A percentile compares a stretch with the other conserved stretches of the same genome.
Conservation (phyloP, 2,329 filamentous ascomycete genomes). For the Colletotrichum incanum region DNA sequence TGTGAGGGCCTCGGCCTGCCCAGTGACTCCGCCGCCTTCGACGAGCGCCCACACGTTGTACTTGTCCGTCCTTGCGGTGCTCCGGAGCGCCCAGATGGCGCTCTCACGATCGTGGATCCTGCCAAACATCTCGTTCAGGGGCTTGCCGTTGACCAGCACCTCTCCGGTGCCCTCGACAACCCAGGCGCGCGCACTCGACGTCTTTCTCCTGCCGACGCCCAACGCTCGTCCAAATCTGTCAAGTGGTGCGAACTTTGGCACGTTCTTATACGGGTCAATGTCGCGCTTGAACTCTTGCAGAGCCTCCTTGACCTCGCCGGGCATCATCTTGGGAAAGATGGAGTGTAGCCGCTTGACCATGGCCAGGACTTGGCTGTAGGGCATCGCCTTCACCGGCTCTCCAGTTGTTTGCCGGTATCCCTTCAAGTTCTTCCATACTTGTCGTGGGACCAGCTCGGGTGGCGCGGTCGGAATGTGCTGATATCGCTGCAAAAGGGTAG, state of each 20-base stretch:
- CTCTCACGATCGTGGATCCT: constrained; percentile 95
- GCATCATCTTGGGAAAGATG: constrained; percentile 85
- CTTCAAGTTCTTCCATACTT: constrained; percentile 85
- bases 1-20: constrained; percentile 95
- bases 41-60: constrained; percentile 96
- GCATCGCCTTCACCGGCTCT: constrained; percentile 81
- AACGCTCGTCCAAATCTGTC: constrained; percentile 85
- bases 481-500: constrained; percentile 80
- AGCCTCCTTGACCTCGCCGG: constrained; percentile 76
- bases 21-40: constrained; percentile 90
- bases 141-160: constrained; percentile 90
- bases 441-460: constrained; percentile 76
- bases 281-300: constrained; percentile 81
- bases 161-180: constrained; percentile 95
- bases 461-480: constrained; percentile 79
- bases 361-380: constrained; percentile 83
- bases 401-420: constrained; percentile 82
- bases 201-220: constrained; percentile 89
- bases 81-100: constrained; percentile 90
- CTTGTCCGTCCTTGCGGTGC: constrained; percentile 88
- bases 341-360: constrained; percentile 86
- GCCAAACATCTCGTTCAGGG: constrained; percentile 85
- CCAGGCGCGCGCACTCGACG: constrained; percentile 86
- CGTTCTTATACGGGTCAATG: constrained; percentile 79
- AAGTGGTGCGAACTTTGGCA: constrained; percentile 74